phyloP scores from a whole-genome alignment of 371 early-diverging fungal species.

The Saksenaea oblongispora region DNA sequence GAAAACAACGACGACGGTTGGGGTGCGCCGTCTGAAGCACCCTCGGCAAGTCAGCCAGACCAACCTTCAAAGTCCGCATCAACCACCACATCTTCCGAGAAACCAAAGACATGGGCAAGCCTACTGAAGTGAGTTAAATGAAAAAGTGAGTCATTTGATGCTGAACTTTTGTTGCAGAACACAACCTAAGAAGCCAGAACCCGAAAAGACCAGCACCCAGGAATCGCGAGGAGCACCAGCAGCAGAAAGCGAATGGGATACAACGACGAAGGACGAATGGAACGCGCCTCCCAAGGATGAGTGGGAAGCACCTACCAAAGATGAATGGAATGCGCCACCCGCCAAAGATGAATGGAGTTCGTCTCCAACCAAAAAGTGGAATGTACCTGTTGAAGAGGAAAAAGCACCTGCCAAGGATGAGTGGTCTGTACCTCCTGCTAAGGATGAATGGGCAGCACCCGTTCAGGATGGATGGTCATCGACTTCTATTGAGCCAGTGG shows the following conservation, averaged over 20 bases:
- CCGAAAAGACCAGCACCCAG: slow-evolving; percentile 21
- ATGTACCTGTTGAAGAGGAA: slow-evolving; percentile 13
- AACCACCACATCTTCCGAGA: slow-evolving; percentile 38
- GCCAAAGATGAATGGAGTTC: slow-evolving; percentile 24
- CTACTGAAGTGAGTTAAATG: slow-evolving; percentile 61
- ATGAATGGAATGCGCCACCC: slow-evolving; percentile 20
- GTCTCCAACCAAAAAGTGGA: slow-evolving; percentile 11
- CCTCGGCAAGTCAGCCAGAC: slow-evolving; percentile 13
- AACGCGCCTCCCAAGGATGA: slow-evolving; percentile 5
- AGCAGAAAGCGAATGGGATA: slow-evolving; percentile 15
- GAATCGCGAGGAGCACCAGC: slow-evolving; percentile 17
- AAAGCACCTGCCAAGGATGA: slow-evolving; percentile 14
- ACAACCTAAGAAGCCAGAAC: slow-evolving; percentile 49
- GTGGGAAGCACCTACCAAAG: slow-evolving; percentile 18
- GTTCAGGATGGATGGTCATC: slow-evolving; percentile 27
- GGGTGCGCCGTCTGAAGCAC: slow-evolving; percentile 18
- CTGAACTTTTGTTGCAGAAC: slow-evolving; percentile 6
- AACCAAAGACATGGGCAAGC: slow-evolving; percentile 72
- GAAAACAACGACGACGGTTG: slow-evolving; percentile 9
- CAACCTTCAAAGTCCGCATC: slow-evolving; percentile 28
- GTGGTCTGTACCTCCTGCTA: slow-evolving; percentile 12
- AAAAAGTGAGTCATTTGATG: not conserved
- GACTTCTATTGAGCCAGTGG: slow-evolving; percentile 7
- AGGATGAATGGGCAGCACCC: slow-evolving; percentile 5
- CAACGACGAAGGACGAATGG: slow-evolving; percentile 16